Evolutionary conservation across 352 stramenopile species (phyloP).

Genomic region (Bremia lactucae): DNA sequence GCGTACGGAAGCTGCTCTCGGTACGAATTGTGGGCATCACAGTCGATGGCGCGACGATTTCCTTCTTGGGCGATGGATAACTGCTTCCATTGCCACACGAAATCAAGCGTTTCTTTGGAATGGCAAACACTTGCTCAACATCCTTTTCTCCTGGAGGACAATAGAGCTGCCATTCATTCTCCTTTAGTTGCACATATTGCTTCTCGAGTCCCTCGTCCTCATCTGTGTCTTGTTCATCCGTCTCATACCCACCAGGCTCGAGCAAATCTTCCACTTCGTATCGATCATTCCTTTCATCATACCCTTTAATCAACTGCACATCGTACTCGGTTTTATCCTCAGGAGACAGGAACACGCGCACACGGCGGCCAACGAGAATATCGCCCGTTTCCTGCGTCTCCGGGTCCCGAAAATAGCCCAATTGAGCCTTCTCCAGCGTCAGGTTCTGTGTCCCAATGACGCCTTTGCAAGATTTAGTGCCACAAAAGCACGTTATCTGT

Average conservation of each 20-base stretch:
- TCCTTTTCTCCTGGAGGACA: slow-evolving; percentile 46
- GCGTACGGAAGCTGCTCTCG: slow-evolving; percentile 11
- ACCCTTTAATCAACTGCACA: slow-evolving; percentile 38
- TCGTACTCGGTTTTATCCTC: slow-evolving; percentile 52
- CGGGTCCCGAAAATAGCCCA: slow-evolving; percentile 60
- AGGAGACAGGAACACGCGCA: slow-evolving; percentile 52
- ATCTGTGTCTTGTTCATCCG: slow-evolving; percentile 28
- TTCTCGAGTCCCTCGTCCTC: slow-evolving; percentile 24
- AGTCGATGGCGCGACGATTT: neutral
- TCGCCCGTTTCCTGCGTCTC: slow-evolving; percentile 35
- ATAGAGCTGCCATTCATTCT: slow-evolving; percentile 66
- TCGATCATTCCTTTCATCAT: slow-evolving; percentile 26
- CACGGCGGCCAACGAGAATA: slow-evolving; percentile 36
- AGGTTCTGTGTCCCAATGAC: slow-evolving; percentile 56
- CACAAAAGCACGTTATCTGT: slow-evolving; percentile 74
- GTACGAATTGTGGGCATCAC: slow-evolving; percentile 7
- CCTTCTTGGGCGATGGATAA: slow-evolving; percentile 29
- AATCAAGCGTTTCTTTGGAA: slow-evolving; percentile 48
- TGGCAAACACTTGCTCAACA: slow-evolving; percentile 58
- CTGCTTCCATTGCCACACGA: slow-evolving; percentile 16
- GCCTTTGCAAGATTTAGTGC: slow-evolving; percentile 54
- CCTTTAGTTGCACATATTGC: slow-evolving; percentile 26
- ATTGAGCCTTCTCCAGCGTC: slow-evolving; percentile 23
- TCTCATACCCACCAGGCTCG: slow-evolving; percentile 21
- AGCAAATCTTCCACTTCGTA: slow-evolving; percentile 46